Conservation (phyloP, 2,329 filamentous ascomycete genomes). For the Aspergillus hortae region DNA sequence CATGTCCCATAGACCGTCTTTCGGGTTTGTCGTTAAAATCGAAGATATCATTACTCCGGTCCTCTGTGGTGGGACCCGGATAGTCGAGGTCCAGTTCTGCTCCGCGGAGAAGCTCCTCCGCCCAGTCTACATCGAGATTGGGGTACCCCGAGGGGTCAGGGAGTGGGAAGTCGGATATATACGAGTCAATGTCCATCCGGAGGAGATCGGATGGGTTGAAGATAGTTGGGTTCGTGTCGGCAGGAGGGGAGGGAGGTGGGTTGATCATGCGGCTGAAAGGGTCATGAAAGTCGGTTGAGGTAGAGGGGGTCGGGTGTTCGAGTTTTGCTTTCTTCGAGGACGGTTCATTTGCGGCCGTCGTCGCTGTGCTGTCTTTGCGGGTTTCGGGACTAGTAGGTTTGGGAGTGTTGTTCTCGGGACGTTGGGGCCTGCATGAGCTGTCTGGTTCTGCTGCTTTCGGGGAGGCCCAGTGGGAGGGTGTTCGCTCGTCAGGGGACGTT, state of each 20-base stretch:
- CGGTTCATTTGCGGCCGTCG: slow-evolving; percentile 4
- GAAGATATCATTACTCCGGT: slow-evolving; percentile 16
- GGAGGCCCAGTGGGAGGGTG: slow-evolving; percentile 10
- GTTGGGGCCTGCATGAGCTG: not conserved
- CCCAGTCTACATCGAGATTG: slow-evolving; percentile 29
- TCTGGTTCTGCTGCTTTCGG: slow-evolving; percentile 4
- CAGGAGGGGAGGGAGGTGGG: slow-evolving; percentile 2
- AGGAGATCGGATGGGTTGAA: slow-evolving; percentile 19
- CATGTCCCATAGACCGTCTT: slow-evolving; percentile 10
- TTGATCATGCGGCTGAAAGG: slow-evolving; percentile 14
- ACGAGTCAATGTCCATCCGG: slow-evolving; percentile 23
- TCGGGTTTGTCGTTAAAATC: slow-evolving; percentile 17
- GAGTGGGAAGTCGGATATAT: slow-evolving; percentile 15
- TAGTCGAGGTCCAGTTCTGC: slow-evolving; percentile 15
- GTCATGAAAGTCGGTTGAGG: slow-evolving; percentile 23
- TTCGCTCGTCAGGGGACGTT: slow-evolving; percentile 3
- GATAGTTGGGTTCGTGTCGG: slow-evolving; percentile 7
- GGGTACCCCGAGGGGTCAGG: slow-evolving; percentile 6
- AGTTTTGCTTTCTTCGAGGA: slow-evolving; percentile 4
- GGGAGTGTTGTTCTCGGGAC: not conserved
- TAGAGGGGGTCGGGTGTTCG: slow-evolving; percentile 16
- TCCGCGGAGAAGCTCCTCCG: slow-evolving; percentile 26
- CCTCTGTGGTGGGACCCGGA: slow-evolving; percentile 4
- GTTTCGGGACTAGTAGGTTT: not conserved
- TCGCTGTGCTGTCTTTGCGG: slow-evolving; percentile 3